Base-by-base conservation (phyloP, 169 alveolate species). In the Blepharisma undulans region DNA sequence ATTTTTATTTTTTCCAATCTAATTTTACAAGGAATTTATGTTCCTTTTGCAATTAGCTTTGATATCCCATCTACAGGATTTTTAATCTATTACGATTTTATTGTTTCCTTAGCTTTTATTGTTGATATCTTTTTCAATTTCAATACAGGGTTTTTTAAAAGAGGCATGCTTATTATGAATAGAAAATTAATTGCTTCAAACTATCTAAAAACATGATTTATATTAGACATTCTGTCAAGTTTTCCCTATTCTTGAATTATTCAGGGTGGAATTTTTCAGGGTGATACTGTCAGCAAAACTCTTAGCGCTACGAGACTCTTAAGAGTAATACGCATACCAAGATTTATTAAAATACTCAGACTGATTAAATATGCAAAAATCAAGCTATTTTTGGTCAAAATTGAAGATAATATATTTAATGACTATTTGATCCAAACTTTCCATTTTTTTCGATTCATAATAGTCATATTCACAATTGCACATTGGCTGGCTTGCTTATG, bases 401-500 rank as follows among this genome's bases (percentile, higher is more conserved):
- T 92, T 21, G 96, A 94, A 76, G 96, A 94, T n/a, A 84, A 34
- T 34, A 88, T 94, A 27, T 88, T 84, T 0, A 77, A 94, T 32
- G 94, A 94, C 76, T 71, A 74, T 18, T 60, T 94, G 59, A 76
- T 89, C 72, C 88, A 91, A 4, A 21, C 74, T 6, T 89, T 90
- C 4, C 59, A 78, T n/a, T 90, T 94, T 71, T 25, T 60, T n/a
- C 30, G 48, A n/a, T 30, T 84, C 27, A 8, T 60, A 84, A 16
- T 59, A 4, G 60, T n/a, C 10, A 86, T 89, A 0, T 88, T 91
- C 77, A 90, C 90, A 71, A 74, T 90, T 72, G 92, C 94, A 22
- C 96, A 94, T 81, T 94, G 96, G 95, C 74, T 89, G 1, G 96
- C 94, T 4, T 94, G 96, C 61, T 30, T 90, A 72, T 92, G 87